Conservation (phyloP, 2,329 filamentous ascomycete genomes). For the Colletotrichum caudatum region DNA sequence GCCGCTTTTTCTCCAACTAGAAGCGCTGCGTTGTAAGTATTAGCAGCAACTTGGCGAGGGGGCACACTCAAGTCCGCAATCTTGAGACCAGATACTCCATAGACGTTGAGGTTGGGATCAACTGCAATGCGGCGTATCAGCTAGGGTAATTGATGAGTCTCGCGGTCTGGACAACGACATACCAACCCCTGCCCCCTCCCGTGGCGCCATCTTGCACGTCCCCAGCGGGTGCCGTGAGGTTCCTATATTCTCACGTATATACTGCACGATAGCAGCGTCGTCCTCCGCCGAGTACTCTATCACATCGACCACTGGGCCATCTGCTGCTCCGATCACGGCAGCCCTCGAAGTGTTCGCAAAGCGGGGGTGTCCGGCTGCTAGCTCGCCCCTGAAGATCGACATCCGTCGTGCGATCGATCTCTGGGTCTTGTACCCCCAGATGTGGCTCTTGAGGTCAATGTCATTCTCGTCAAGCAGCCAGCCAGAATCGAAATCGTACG, state of each 20-base stretch:
- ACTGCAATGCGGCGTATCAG: slow-evolving; percentile 46
- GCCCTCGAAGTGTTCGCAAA: slow-evolving; percentile 58
- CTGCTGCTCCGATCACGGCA: slow-evolving; percentile 60
- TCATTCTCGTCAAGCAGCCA: slow-evolving; percentile 61
- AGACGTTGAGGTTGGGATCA: slow-evolving; percentile 55
- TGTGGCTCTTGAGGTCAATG: slow-evolving; percentile 69
- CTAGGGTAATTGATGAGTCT: neutral
- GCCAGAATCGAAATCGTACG: slow-evolving; percentile 63
- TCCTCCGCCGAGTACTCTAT: slow-evolving; percentile 64
- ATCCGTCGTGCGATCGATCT: slow-evolving; percentile 71
- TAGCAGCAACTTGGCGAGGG: slow-evolving; percentile 57
- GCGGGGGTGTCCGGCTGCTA: slow-evolving; percentile 56
- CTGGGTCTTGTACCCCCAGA: slow-evolving; percentile 74
- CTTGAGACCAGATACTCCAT: slow-evolving; percentile 57
- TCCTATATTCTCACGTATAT: slow-evolving; percentile 53
- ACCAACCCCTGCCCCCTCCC: slow-evolving; percentile 54
- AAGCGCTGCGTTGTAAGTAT: slow-evolving; percentile 63
- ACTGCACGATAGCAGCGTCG: slow-evolving; percentile 61
- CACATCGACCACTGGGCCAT: slow-evolving; percentile 52
- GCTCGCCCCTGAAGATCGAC: slow-evolving; percentile 63
- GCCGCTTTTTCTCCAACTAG: slow-evolving; percentile 61
- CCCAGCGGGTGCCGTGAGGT: slow-evolving; percentile 61
- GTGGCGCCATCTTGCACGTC: slow-evolving; percentile 59
- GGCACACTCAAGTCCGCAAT: slow-evolving; percentile 55
- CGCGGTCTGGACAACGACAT: neutral